Base-by-base conservation (phyloP, 305 asterid genomes). In the Fraxinus sp. region DNA sequence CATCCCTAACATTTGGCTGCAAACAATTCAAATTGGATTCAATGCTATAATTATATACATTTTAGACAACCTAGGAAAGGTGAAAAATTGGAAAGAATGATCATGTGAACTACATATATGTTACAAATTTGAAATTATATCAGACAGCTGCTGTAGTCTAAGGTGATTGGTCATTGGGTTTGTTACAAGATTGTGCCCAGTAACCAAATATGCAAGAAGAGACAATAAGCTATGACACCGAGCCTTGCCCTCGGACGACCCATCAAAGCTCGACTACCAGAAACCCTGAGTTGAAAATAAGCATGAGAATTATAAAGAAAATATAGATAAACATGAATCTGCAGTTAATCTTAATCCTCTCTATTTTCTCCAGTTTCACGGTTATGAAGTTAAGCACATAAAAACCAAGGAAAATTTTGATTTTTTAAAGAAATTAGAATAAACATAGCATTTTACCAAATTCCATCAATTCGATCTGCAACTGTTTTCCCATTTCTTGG, bases 391-490 rank as follows among this genome's bases (percentile, higher is more conserved):
- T 0, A 59, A 59, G 71, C 26, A 20, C 32, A 20, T 59, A 59
- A 59, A 44, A 44, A 37, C 55, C 55, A 3, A 44, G 55, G 55
- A n/a, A 5, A 2, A 0, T 57, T 57, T 57, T n/a, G 2, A 24
- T 20, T 62, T 66, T 26, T 9, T 11, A 66, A 62, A 62, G 71
- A 22, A 62, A 62, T 9, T 22, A 62, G 10, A 62, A 26, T 64
- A 64, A 64, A 64, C 16, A 24, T 24, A 10, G 80, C 18, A 68
- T 7, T 13, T 85, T 91, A 96, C 99, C 99, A 96, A 74, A 94
- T 89, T 86, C 98, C 98, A 86, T 96, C 99, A 70, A 94, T 80
- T 85, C 97, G 89, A 78, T 96, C 98, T 11, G 98, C 99, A 88
- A 89, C 79, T 86, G 88, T 85, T 90, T 91, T 94, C 73, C 98